Evolutionary conservation across 176 grass and related monocot genomes (phyloP), one percentile per base, ranked within the genome.

Genomic region (Ensete glaucum): DNA sequence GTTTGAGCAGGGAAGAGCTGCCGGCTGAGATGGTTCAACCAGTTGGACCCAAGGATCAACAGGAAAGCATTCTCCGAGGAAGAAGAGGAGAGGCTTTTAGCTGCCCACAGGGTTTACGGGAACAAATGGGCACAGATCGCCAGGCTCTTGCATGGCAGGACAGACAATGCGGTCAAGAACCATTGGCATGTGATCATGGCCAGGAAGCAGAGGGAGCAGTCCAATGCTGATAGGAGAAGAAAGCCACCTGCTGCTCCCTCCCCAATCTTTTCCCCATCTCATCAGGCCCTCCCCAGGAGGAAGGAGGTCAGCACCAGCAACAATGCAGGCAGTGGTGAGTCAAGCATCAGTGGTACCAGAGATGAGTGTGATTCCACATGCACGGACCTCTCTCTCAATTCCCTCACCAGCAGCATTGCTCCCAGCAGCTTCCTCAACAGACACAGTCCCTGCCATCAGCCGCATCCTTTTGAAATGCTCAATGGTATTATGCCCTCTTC

Each of bases 111-210:
- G 71, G 22, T 55, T 16, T 70, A 50, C 11, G 67, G 67, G 8
- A 70, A 70, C 67, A 70, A 52, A 7, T 70, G 67, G 67, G 34
- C 67, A n/a, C 48, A 51, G 23, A 70, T 70, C 17, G 67, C 67
- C 67, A 70, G 25, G 67, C 43, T 70, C 19, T 70, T 70, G 19
- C 67, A 34, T 48, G 43, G 67, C 16, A 50, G 48, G 48, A 70
- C 67, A 15, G 67, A 70, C 43, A 70, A 70, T 52, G 48, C 67
- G 10, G 67, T 70, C 9, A 70, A 70, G 67, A 73, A 73, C 22
- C 71, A 73, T 13, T 73, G 71, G 71, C 71, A 73, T 54, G 71
- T 73, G 71, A 73, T 73, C 71, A 73, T 19, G 71, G 71, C 71
- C 11, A 73, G 71, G 50, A 73, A 25, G 71, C 52, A 73, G 53